phyloP scores from a whole-genome alignment of 257 asterid species.

The Jaltomata sinuosa region DNA sequence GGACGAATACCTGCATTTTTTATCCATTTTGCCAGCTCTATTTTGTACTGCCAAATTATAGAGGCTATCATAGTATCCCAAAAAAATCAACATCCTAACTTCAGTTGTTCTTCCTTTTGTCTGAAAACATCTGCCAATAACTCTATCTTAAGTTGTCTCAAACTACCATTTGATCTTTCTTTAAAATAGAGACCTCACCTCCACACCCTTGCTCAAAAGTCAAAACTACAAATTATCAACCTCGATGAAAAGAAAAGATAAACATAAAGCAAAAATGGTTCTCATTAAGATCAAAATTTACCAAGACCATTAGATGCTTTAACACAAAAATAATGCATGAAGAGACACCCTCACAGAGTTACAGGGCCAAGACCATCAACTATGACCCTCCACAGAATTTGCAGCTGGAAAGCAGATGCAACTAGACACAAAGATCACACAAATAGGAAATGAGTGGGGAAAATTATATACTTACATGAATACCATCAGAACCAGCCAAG shows the following conservation, averaged over 20 bases:
- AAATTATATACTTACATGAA: constrained; percentile 48
- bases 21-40: background rate
- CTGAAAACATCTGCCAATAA: background rate
- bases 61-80: background rate
- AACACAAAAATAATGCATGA: background rate
- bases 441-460: background rate
- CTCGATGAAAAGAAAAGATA: background rate
- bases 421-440: background rate
- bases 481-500: constrained; percentile 96
- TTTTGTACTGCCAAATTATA: background rate
- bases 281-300: background rate
- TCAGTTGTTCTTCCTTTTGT: background rate
- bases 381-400: background rate
- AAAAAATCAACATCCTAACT: background rate
- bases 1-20: background rate
- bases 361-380: background rate
- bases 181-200: background rate
- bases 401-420: background rate
- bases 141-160: background rate
- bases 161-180: background rate
- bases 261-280: background rate
- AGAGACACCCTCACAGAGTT: background rate
- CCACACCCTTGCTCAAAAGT: background rate
- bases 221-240: background rate
- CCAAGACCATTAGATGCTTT: background rate